phyloP scores from a whole-genome alignment of 257 asterid species.

The Dorcoceras hygrometricum region DNA sequence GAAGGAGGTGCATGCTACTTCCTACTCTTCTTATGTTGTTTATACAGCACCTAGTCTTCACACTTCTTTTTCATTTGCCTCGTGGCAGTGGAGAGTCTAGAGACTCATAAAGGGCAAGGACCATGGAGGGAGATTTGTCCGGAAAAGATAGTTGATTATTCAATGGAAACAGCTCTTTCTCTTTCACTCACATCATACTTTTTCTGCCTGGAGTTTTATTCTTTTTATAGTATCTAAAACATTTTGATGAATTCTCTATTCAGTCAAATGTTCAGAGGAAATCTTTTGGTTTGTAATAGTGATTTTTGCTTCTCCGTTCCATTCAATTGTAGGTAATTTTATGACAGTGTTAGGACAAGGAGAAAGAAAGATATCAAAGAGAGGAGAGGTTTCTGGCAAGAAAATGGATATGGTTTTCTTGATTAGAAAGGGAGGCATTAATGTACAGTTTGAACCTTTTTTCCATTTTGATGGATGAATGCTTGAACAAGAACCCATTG shows the following conservation, averaged over 20 bases:
- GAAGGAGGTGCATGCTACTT: neutral
- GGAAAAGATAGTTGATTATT: neutral
- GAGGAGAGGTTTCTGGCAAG: neutral
- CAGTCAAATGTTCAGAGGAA: neutral
- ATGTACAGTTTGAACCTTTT: neutral
- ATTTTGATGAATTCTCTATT: neutral
- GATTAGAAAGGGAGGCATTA: too few relatives aligned
- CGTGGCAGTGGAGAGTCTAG: neutral
- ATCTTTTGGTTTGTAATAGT: neutral
- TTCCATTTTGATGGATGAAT: neutral
- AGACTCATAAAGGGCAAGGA: neutral
- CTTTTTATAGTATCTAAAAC: too few relatives aligned
- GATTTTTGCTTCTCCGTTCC: neutral
- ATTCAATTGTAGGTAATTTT: too few relatives aligned
- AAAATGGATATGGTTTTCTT: neutral
- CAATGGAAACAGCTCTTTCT: neutral
- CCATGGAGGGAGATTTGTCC: neutral
- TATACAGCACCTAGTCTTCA: neutral
- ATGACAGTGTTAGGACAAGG: too few relatives aligned
- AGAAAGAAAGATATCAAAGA: too few relatives aligned
- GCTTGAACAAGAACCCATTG: neutral
- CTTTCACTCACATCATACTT: neutral
- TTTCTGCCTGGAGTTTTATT: too few relatives aligned
- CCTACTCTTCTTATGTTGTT: neutral
- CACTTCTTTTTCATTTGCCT: neutral